Conservation (phyloP, 1,139 yeast genomes). For the Waltiozyma sp. region DNA sequence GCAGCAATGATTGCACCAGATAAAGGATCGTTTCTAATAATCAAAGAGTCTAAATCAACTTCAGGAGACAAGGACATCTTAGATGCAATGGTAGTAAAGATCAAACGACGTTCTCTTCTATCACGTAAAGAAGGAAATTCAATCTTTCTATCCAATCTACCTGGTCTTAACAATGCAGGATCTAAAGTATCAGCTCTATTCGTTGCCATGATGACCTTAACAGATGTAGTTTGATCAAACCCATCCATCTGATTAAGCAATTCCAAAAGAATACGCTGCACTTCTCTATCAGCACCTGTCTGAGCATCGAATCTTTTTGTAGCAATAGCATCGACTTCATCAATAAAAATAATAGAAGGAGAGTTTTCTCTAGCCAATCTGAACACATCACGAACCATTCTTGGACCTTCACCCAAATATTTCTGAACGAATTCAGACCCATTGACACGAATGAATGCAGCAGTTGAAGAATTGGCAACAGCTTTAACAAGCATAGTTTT, state of each 20-base stretch:
- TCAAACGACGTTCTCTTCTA: conserved; percentile 93
- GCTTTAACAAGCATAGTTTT: conserved; percentile 98
- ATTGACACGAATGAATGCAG: conserved; percentile 90
- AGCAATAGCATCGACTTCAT: conserved; percentile 98
- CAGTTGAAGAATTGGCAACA: conserved; percentile 93
- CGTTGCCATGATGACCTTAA: conserved; percentile 98
- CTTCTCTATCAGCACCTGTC: conserved; percentile 99
- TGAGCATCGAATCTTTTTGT: conserved; percentile 98
- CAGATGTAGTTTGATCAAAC: conserved; percentile 90
- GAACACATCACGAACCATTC: conserved; percentile 98
- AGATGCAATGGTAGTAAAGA: conserved; percentile 91
- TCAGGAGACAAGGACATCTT: conserved; percentile 98
- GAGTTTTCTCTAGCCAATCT: conserved; percentile 94
- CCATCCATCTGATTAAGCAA: conserved; percentile 98
- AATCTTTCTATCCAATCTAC: conserved; percentile 95
- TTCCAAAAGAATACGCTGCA: conserved; percentile 93
- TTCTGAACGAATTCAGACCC: conserved; percentile 98
- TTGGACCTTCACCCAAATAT: conserved; percentile 97
- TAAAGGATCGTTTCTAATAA: conserved; percentile 90
- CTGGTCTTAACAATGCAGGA: conserved; percentile 95
- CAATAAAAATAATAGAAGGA: conserved; percentile 93
- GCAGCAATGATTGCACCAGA: conserved; percentile 98
- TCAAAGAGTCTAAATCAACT: conserved; percentile 88
- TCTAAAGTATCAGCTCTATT: conserved; percentile 96
- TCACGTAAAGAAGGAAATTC: conserved; percentile 94